A percentile compares a stretch with the other conserved stretches of the same genome.
Conservation (phyloP, 2,329 filamentous ascomycete species). For the Alternaria conjuncta region DNA sequence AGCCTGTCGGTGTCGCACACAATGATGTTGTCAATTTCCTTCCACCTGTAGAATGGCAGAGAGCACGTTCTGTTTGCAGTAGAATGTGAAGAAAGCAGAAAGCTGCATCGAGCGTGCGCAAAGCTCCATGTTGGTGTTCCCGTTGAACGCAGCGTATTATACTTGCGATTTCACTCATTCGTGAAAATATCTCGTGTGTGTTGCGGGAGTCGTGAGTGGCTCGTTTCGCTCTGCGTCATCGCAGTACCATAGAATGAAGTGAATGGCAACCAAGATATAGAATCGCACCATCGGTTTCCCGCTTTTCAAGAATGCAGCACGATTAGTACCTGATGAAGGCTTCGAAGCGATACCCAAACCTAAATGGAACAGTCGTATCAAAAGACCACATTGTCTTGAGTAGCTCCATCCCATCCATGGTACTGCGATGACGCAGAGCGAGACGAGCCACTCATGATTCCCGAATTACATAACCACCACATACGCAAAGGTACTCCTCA, state of each 20-base stretch:
- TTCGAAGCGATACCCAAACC: background rate
- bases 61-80: slow-evolving; percentile 75
- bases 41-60: slow-evolving; percentile 65
- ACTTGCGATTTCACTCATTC: no score
- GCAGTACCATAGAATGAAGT: no score
- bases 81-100: slow-evolving; percentile 77
- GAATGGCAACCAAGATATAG: no score
- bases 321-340: background rate
- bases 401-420: background rate
- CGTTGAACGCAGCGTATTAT: slow-evolving; percentile 58
- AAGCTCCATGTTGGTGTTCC: slow-evolving; percentile 71
- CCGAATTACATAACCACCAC: no score
- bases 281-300: no score
- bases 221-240: no score
- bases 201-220: no score
- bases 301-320: no score
- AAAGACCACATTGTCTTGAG: background rate
- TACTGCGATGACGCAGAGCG: no score
- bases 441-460: no score
- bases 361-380: background rate
- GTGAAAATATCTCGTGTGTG: no score
- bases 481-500: no score
- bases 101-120: slow-evolving; percentile 78
- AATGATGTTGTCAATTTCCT: background rate
- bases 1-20: background rate